Base-by-base conservation (phyloP, 2,329 filamentous ascomycete genomes). In the Oidium heveae region DNA sequence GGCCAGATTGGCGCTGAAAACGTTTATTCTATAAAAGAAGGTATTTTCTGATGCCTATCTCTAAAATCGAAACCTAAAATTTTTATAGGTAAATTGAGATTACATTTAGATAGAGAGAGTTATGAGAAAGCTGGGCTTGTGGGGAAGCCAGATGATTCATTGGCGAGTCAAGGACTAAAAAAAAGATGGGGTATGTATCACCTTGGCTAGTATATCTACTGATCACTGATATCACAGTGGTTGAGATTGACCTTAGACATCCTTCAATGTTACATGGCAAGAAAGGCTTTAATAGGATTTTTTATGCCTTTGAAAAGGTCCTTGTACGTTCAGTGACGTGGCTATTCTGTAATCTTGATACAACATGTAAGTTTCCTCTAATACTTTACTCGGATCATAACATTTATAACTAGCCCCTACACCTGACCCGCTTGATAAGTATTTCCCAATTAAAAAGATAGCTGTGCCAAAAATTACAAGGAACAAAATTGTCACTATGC, bases 91-190 rank as follows among this genome's bases (percentile, higher is more conserved):
- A 68, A 76, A 0, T 71, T 98, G 36, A 77, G 74, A 4, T 72
- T 98, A 61, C 83, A 86, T 61, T 72, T 96, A 28, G 82, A 86
- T 58, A 86, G 82, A 60, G 79, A 87, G 54, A 79, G 77, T 0
- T 95, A 88, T 66, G 87, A 96, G 66, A 75, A 81, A 51, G 80
- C 82, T 50, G 91, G 91, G 0, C 71, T 98, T 0, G 76, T 80
- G 0, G 89, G 89, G 0, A 80, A 79, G 58, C 74, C 83, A 18
- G 69, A 77, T 55, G 75, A 75, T 1, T 67, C 69, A 46, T 80
- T 79, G 59, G 76, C 76, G 7, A 72, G 70, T 56, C 70, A 77
- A 20, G 72, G 73, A 1, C 63, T 75, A 50, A 86, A 83, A 63
- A 76, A 79, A 54, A 74, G 85, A 67, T 96, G 84, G 74, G 65